Evolutionary conservation across 495 filamentous ascomycete species (phyloP), one percentile per base, ranked within the genome.

Genomic region (Aspergillus asperescens): DNA sequence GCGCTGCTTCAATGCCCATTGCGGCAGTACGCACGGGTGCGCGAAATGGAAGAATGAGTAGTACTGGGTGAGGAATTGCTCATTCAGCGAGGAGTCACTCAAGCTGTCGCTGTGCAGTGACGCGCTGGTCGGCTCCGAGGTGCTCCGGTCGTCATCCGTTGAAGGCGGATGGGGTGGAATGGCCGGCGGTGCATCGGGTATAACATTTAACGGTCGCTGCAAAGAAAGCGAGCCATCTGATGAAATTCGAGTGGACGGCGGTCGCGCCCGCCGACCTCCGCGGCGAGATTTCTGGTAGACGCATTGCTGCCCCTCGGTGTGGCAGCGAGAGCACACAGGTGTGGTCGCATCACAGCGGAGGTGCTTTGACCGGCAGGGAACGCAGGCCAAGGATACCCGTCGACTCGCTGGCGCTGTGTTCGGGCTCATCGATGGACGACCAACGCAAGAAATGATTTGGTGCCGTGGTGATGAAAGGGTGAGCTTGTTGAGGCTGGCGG

Each of bases 281-380:
- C 58, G 54, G 1, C 58, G 50, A 7, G 58, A 60, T 18, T 37
- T 24, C 8, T 38, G 46, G 28, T 62, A 62, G 13, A 56, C 40
- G 16, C 60, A 62, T 8, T 55, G 18, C 24, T 46, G 44, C 5
- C 43, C 45, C 23, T 59, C 57, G 3, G 42, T 19, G 9, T n/a
- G 24, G 19, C 60, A 62, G 24, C 60, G 60, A 1, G 50, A 47
- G 43, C 61, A 64, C 4, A 42, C 35, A 5, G 61, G 61, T 4
- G 45, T 62, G 9, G 29, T 42, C 24, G 55, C 61, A 35, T 64
- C 56, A 27, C 60, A 62, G 28, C 60, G 60, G 10, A 59, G 16
- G 25, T 64, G 62, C 20, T 59, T 64, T 6, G 57, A 64, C 5
- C 62, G 59, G 31, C 62, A 64, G 19, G 54, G 52, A 10, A 54